Base-by-base conservation (phyloP, 768 basidiomycete species). In the Kwoniella europaea region DNA sequence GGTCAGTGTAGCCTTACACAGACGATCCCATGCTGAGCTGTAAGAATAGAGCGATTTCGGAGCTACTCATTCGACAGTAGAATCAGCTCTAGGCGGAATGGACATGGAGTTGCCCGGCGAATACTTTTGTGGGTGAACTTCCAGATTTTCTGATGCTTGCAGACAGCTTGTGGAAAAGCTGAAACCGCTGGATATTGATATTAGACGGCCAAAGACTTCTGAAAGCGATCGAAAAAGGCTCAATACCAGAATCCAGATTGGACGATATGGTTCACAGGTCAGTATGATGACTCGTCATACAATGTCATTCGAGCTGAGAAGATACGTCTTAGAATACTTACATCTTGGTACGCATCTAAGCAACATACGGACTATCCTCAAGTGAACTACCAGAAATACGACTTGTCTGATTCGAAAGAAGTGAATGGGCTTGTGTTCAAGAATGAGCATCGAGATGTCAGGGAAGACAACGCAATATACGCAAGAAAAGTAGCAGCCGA, bases 321-420 rank as follows among this genome's bases (percentile, higher is more conserved):
- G 20, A 44, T 69, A 2, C 42, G 10, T 27, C 7, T 29, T 61
- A 80, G 81, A 10, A 81, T 82, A 52, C 71, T 82, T n/a, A 81
- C 79, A 2, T 79, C 87, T 7, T 92, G 89, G 88, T 89, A 79
- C 65, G 73, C 73, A 7, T 71, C 82, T 20, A 76, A 79, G 46
- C 86, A 85, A 83, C 90, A 94, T 82, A 79, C 86, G 3, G 80
- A 84, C n/a, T 94, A 88, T 82, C 92, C 92, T 0, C 62, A 77
- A 16, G 85, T 86, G 66, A 92, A 90, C 85, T 81, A 69, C 53
- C 76, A 81, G 44, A 76, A 74, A 43, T 76, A 73, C 58, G 65
- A 76, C 43, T 69, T 80, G 0, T 56, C 65, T 15, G 79, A 80
- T 55, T n/a, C 52, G 24, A 63, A 67, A 35, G 64, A 68, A 16